Base-by-base conservation (phyloP, 768 basidiomycete genomes). In the Mycena pura region DNA sequence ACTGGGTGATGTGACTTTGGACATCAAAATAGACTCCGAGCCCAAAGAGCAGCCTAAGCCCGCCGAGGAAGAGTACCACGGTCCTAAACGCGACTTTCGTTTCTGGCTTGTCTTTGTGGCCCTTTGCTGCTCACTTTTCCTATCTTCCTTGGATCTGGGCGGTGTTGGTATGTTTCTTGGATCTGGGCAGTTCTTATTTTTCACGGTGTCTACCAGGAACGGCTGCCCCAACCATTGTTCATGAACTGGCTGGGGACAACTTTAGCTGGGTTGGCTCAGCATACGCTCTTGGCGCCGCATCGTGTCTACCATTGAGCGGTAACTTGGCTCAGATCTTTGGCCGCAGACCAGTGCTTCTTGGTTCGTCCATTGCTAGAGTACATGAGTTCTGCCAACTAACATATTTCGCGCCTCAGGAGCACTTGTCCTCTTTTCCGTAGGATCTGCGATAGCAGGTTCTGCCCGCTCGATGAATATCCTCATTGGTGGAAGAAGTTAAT, bases 231-330 rank as follows among this genome's bases (percentile, higher is more conserved):
- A 54, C 58, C 5, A 64, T 64, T n/a, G 57, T 60, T 6, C 19
- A 40, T 21, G 51, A 64, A 6, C 51, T 64, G 4, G 29, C 55
- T 13, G 63, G 63, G 2, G 17, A 75, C 72, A 65, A 77, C 32
- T 80, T 77, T 48, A 53, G 70, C 0, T 82, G 81, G 81, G 66
- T 81, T 25, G 77, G 74, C 6, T 66, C 73, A 2, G 75, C 79
- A 6, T 83, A 78, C 52, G 69, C 77, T 3, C 69, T 82, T 17
- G 25, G 32, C 31, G 34, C 29, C 32, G 54, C 56, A 5, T 36
- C 56, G 21, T 41, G 24, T 49, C 67, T 81, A 5, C 79, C 78
- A 0, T 63, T 78, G 58, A 73, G 71, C 29, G 76, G 77, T 10
- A 69, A 70, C 13, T 56, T 77, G 1, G 75, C 76, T 2, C 51